Evolutionary conservation across 148 eudicot genomes (phyloP).

Genomic region (Agrostemma githago): DNA sequence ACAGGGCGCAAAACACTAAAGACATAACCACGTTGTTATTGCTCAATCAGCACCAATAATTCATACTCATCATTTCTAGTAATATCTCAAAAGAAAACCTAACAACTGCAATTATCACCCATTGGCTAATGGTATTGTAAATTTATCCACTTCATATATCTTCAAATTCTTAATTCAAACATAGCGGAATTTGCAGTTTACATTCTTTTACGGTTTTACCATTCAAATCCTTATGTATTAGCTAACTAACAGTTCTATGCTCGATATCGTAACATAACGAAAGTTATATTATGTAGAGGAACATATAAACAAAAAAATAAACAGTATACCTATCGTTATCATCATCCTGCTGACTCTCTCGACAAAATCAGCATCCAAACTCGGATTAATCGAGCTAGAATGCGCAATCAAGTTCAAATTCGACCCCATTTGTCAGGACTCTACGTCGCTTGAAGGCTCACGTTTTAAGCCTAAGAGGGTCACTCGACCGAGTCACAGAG

Average conservation of each 20-base stretch:
- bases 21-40: not conserved
- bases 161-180: not conserved
- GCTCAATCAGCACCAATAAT: not conserved
- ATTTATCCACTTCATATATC: not conserved
- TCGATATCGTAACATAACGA: not conserved
- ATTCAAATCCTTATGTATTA: not conserved
- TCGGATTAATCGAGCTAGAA: constrained; percentile 34
- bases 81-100: not conserved
- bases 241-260: not conserved
- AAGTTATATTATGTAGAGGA: not conserved
- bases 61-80: not conserved
- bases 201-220: not conserved
- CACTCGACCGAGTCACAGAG: too few species aligned
- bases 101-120: not conserved
- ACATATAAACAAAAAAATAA: not conserved
- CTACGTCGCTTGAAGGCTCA: too few species aligned
- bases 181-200: not conserved
- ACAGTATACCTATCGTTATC: constrained; percentile 54
- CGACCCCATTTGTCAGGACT: too few species aligned
- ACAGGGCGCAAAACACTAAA: not conserved
- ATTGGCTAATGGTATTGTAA: not conserved
- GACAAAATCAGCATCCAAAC: constrained; percentile 44
- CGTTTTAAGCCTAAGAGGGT: too few species aligned
- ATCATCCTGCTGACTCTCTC: constrained; percentile 41
- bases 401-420: constrained; percentile 1